phyloP scores from a whole-genome alignment of 2,329 filamentous ascomycete genomes.

The Pseudocercospora cruenta region DNA sequence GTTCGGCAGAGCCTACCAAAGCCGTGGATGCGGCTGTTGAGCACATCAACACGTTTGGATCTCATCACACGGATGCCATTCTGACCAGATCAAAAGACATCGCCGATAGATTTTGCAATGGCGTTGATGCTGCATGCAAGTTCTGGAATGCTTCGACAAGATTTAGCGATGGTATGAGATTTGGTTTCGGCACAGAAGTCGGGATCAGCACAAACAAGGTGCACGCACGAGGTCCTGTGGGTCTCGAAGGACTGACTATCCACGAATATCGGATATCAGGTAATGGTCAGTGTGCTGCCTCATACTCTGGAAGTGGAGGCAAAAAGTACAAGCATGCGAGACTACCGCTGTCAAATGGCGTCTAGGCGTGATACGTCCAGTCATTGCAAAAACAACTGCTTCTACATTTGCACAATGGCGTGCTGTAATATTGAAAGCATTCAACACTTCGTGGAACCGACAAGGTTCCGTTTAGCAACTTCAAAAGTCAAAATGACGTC shows the following conservation, averaged over 20 bases:
- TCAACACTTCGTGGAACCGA: not conserved
- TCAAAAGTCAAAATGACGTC: not conserved
- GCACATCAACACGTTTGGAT: slow-evolving; percentile 91
- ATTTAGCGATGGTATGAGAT: slow-evolving; percentile 95
- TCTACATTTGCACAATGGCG: not conserved
- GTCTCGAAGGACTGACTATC: slow-evolving; percentile 90
- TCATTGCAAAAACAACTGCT: not conserved
- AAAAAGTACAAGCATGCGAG: slow-evolving; percentile 61
- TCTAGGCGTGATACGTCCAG: not conserved
- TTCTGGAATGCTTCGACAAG: slow-evolving; percentile 97
- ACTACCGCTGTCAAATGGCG: slow-evolving; percentile 40
- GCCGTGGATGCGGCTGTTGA: slow-evolving; percentile 70
- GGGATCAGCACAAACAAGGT: slow-evolving; percentile 99
- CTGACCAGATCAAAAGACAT: slow-evolving; percentile 69
- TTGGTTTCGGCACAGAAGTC: slow-evolving; percentile 96
- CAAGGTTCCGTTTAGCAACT: not conserved
- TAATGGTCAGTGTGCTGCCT: slow-evolving; percentile 76
- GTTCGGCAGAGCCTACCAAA: slow-evolving; percentile 22
- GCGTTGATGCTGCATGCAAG: slow-evolving; percentile 85
- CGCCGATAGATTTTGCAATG: slow-evolving; percentile 81
- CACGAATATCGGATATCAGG: slow-evolving; percentile 95
- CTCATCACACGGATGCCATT: slow-evolving; percentile 92
- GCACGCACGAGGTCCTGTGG: slow-evolving; percentile 89
- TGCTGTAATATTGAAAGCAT: not conserved
- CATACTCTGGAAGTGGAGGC: slow-evolving; percentile 63